Evolutionary conservation across 2,329 filamentous ascomycete genomes (phyloP).

Genomic region (Blastomyces gilchristii): DNA sequence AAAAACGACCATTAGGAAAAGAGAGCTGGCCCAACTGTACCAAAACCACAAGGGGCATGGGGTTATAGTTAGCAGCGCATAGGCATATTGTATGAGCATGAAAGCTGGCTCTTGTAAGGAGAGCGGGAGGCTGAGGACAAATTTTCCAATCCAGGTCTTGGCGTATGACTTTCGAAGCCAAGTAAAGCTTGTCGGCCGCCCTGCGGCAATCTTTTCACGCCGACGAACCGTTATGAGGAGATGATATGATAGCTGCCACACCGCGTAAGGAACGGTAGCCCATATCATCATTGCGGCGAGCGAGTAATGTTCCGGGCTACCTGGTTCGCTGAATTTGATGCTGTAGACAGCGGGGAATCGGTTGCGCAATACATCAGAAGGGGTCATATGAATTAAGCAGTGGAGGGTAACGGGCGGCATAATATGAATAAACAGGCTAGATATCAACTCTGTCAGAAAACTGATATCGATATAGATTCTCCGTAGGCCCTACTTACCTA

Average conservation of each 20-base stretch:
- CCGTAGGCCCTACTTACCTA: constrained; percentile 43
- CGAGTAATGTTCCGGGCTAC: constrained; percentile 69
- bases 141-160: constrained; percentile 75
- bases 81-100: constrained; percentile 90
- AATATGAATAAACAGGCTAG: constrained; percentile 91
- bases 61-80: constrained; percentile 85
- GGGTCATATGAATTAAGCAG: constrained; percentile 75
- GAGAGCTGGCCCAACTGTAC: constrained; percentile 66
- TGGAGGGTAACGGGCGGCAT: constrained; percentile 95
- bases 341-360: constrained; percentile 78
- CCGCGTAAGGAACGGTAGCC: constrained; percentile 82
- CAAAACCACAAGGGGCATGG: constrained; percentile 94
- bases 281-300: constrained; percentile 80
- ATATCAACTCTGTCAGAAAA: constrained; percentile 4
- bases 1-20: constrained; percentile 74
- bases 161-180: constrained; percentile 90
- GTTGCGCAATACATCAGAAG: constrained; percentile 52
- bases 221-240: constrained; percentile 90
- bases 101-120: constrained; percentile 76
- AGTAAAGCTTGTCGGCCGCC: constrained; percentile 90
- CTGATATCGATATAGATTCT: constrained; percentile 13
- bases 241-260: constrained; percentile 92
- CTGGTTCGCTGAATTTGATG: constrained; percentile 59
- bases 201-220: constrained; percentile 91
- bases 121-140: constrained; percentile 69